phyloP scores from a whole-genome alignment of 352 stramenopile species.

The Phytophthora idaei region DNA sequence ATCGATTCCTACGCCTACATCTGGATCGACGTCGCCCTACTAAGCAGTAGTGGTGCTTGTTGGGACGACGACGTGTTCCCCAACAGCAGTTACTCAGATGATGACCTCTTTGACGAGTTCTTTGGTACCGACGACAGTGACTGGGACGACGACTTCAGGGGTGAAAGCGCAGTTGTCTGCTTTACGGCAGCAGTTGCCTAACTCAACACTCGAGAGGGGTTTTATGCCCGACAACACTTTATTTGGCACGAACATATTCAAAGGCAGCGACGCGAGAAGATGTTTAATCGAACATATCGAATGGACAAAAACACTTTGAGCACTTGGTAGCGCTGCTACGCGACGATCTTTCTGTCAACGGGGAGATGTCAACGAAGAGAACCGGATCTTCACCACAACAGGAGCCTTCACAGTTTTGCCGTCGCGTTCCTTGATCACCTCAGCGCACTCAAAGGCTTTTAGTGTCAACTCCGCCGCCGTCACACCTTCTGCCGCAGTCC shows the following conservation, averaged over 20 bases:
- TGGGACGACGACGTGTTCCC: no score
- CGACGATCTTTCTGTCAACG: not conserved
- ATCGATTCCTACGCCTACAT: no score
- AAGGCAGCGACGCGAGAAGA: not conserved
- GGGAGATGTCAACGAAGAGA: not conserved
- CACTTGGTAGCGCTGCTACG: not conserved
- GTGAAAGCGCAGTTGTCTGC: not conserved
- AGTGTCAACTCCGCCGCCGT: no score
- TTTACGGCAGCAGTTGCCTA: not conserved
- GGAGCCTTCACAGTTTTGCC: no score
- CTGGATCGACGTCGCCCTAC: no score
- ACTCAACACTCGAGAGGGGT: not conserved
- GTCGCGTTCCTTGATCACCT: no score
- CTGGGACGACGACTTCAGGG: not conserved
- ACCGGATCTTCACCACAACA: not conserved
- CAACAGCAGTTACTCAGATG: no score
- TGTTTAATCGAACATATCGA: not conserved
- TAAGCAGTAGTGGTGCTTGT: no score
- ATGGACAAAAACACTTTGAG: not conserved
- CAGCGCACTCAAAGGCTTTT: no score
- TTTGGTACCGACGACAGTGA: not conserved
- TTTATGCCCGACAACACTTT: not conserved
- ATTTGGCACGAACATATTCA: not conserved
- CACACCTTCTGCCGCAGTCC: no score
- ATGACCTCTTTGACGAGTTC: not conserved